Percentiles rank a stretch among this genome's conserved stretches.
phyloP scores from a whole-genome alignment of 192 early-diverging fungal genomes.

The Endogone sp. region DNA sequence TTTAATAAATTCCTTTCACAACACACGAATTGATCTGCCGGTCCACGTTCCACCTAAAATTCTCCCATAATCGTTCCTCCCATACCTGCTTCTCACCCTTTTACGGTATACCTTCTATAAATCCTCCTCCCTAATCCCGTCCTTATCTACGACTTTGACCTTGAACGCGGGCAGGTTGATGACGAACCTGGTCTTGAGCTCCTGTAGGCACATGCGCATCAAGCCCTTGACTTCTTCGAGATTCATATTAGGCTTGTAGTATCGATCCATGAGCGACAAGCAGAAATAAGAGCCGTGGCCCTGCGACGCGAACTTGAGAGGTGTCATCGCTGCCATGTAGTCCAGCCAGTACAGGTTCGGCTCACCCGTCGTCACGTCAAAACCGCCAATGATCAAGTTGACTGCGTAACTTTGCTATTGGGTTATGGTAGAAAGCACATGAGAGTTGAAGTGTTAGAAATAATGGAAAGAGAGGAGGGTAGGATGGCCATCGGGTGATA shows the following conservation, averaged over 20 bases:
- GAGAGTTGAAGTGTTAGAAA: conserved; percentile 5
- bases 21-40: too few relatives aligned
- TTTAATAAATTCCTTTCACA: too few relatives aligned
- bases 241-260: conserved; percentile 77
- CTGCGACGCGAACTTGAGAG: conserved; percentile 85
- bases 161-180: conserved; percentile 79
- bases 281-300: conserved; percentile 92
- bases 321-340: conserved; percentile 74
- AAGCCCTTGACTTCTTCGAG: conserved; percentile 84
- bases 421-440: not conserved
- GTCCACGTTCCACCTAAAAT: too few relatives aligned
- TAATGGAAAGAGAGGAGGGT: conserved; percentile 5
- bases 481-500: too few relatives aligned
- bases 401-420: conserved; percentile 80
- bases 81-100: too few relatives aligned
- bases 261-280: conserved; percentile 88
- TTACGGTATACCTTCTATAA: conserved; percentile 24
- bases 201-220: conserved; percentile 77
- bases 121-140: conserved; percentile 72
- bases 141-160: conserved; percentile 82
- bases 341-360: conserved; percentile 92
- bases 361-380: conserved; percentile 64
- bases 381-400: conserved; percentile 87
- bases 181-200: conserved; percentile 82
- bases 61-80: too few relatives aligned